These are phyloP conservation scores for Botryococcus braunii DNA, from an alignment of 163 green algal species.

Conservation along the genomic window DNA sequence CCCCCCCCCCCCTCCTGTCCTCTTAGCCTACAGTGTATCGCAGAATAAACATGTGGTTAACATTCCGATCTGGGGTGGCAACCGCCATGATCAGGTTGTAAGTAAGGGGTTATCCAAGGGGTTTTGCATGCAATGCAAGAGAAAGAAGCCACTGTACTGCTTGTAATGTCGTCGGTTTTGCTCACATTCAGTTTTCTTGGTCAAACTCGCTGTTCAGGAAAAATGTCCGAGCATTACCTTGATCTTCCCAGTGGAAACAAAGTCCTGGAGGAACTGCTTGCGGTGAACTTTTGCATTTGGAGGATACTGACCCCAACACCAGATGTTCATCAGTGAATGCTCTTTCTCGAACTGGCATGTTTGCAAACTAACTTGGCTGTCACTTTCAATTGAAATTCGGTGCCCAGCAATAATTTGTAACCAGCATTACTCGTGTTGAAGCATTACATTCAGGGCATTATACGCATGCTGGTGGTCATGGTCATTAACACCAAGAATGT, in stretches of 20 bases:
- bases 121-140: too few species aligned
- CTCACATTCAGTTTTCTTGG: background rate
- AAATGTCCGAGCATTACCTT: constrained; percentile 41
- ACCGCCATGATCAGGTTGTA: too few species aligned
- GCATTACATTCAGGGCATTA: background rate
- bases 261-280: constrained; percentile 45
- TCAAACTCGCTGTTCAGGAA: background rate
- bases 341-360: background rate
- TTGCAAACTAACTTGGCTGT: background rate
- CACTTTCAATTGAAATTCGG: background rate
- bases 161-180: background rate
- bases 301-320: constrained; percentile 61
- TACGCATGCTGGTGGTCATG: too few species aligned
- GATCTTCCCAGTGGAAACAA: constrained; percentile 68
- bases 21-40: too few species aligned
- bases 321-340: background rate
- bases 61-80: too few species aligned
- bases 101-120: too few species aligned
- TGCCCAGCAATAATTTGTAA: background rate
- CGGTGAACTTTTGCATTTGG: constrained; percentile 73
- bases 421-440: background rate
- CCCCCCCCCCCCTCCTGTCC: too few species aligned
- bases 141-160: too few species aligned
- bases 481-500: background rate
- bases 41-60: too few species aligned